Conservation (phyloP, 306 rosid species). For the Lupinus albus region DNA sequence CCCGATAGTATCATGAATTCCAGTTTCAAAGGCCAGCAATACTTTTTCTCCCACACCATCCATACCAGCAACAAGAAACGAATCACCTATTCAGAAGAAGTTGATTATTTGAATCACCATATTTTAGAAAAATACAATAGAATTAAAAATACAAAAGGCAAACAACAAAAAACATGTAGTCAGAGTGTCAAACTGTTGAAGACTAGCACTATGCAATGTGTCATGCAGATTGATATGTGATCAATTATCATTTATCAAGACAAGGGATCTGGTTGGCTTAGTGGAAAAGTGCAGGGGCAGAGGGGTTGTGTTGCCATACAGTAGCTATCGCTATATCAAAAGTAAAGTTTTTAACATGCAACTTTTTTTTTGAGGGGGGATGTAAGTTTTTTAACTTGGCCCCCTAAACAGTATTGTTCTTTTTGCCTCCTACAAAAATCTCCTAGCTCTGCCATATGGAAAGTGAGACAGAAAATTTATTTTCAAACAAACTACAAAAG, state of each 20-base stretch:
- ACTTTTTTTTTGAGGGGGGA: no score
- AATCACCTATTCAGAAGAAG: constrained; percentile 73
- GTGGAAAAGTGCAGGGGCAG: no score
- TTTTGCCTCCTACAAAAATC: no score
- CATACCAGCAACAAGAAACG: constrained; percentile 86
- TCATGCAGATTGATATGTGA: neutral
- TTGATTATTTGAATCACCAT: constrained; percentile 86
- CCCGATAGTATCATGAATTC: constrained; percentile 90
- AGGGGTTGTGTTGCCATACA: no score
- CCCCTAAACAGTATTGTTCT: no score
- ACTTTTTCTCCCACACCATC: constrained; percentile 95
- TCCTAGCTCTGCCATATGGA: no score
- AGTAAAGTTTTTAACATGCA: no score
- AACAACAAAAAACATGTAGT: neutral
- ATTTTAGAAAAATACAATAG: neutral
- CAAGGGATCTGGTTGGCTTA: neutral
- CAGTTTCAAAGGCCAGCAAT: constrained; percentile 86
- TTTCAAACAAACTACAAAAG: neutral
- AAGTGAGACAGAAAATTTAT: neutral
- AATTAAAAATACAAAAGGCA: neutral
- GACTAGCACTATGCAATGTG: neutral
- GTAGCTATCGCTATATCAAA: no score
- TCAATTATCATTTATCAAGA: neutral
- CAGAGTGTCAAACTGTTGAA: no score
- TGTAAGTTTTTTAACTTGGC: no score